phyloP scores from a whole-genome alignment of 2,329 filamentous ascomycete genomes.

The Aspergillus sp. region DNA sequence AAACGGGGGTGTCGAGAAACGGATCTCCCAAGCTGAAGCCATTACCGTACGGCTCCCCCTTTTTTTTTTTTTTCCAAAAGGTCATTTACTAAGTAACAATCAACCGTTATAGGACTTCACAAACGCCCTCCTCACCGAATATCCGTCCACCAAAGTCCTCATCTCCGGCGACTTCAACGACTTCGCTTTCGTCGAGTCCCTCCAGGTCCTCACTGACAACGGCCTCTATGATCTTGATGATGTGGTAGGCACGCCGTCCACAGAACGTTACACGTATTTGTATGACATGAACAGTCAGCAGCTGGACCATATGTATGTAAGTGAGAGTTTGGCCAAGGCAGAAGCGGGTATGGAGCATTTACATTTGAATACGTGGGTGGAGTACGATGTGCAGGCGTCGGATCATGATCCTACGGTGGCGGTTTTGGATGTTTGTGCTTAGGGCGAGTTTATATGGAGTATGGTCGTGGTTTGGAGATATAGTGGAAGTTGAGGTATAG shows the following conservation, averaged over 20 bases:
- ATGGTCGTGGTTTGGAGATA: neutral
- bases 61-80: no score
- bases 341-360: slow-evolving; percentile 52
- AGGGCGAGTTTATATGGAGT: neutral
- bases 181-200: slow-evolving; percentile 56
- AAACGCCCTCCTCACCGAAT: slow-evolving; percentile 49
- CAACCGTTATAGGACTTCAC: slow-evolving; percentile 44
- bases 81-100: neutral
- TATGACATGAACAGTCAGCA: slow-evolving; percentile 64
- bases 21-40: slow-evolving; percentile 51
- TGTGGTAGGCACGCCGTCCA: slow-evolving; percentile 44
- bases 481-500: neutral
- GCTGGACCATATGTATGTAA: slow-evolving; percentile 65
- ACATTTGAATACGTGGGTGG: slow-evolving; percentile 64
- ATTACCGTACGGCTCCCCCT: slow-evolving; percentile 45
- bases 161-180: slow-evolving; percentile 67
- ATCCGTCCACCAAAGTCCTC: slow-evolving; percentile 53
- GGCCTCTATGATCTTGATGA: slow-evolving; percentile 58
- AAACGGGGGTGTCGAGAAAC: slow-evolving; percentile 56
- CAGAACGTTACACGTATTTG: slow-evolving; percentile 64
- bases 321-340: slow-evolving; percentile 43
- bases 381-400: slow-evolving; percentile 50
- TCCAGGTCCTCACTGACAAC: slow-evolving; percentile 50
- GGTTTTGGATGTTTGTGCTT: slow-evolving; percentile 52
- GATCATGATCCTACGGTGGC: slow-evolving; percentile 67